phyloP scores from a whole-genome alignment of 2,329 filamentous ascomycete species.

The Scleromitrula shiraiana region DNA sequence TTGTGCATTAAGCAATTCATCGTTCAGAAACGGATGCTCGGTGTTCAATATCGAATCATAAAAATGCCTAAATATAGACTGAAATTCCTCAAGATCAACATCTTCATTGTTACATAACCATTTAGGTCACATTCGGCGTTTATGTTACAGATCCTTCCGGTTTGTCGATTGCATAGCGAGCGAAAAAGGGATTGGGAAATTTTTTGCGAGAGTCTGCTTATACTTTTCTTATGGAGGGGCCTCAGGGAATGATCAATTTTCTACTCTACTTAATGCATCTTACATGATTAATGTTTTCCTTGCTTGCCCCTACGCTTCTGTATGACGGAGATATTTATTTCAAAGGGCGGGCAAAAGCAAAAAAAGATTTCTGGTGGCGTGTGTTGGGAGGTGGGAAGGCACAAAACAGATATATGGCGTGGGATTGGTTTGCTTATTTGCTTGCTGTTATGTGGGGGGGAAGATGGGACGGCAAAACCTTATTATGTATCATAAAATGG shows the following conservation, averaged over 20 bases:
- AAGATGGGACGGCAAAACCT: conserved; percentile 12
- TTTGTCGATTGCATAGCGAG: conserved; percentile 32
- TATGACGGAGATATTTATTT: conserved; percentile 15
- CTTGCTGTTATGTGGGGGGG: conserved; percentile 15
- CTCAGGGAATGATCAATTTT: conserved; percentile 18
- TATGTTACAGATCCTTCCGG: conserved; percentile 22
- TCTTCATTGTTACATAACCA: conserved; percentile 29
- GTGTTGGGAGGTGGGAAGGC: conserved; percentile 15
- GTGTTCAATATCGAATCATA: background rate
- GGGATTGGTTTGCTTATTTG: conserved; percentile 25
- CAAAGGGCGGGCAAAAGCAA: conserved; percentile 14
- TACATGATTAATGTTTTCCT: conserved; percentile 29
- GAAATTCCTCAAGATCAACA: conserved; percentile 9
- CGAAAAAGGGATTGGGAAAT: conserved; percentile 26
- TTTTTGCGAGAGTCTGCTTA: conserved; percentile 25
- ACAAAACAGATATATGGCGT: conserved; percentile 27
- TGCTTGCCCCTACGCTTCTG: conserved; percentile 13
- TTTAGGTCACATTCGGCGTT: conserved; percentile 28
- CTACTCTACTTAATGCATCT: conserved; percentile 27
- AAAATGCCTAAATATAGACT: background rate
- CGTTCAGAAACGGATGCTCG: conserved; percentile 1
- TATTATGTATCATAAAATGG: conserved; percentile 30
- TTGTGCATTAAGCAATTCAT: conserved; percentile 17
- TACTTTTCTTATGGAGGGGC: conserved; percentile 15
- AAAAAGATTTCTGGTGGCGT: conserved; percentile 14